Conservation (phyloP, 306 rosid species). For the Ceratonia siliqua region DNA sequence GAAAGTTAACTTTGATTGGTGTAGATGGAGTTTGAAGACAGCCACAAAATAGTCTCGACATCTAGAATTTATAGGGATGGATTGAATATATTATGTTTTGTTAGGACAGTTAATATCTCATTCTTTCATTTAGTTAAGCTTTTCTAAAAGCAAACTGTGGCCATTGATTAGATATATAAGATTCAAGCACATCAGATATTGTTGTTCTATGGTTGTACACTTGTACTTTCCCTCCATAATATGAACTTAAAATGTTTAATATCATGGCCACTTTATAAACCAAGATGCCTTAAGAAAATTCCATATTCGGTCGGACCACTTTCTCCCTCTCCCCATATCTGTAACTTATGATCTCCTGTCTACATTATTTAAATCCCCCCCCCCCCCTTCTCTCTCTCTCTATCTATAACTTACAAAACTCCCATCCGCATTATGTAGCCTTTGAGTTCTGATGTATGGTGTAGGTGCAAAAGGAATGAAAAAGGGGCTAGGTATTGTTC, state of each 20-base stretch:
- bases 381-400: too few species aligned
- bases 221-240: background rate
- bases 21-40: conserved; percentile 19
- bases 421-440: too few species aligned
- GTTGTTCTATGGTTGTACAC: conserved; percentile 25
- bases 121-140: conserved; percentile 24
- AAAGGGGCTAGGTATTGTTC: too few species aligned
- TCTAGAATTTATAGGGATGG: background rate
- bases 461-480: too few species aligned
- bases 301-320: conserved; percentile 19
- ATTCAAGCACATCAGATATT: conserved; percentile 27
- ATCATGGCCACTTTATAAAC: background rate
- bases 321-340: too few species aligned
- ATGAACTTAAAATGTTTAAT: background rate
- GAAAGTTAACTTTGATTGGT: conserved; percentile 27
- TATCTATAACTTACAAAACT: too few species aligned
- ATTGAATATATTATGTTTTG: conserved; percentile 45
- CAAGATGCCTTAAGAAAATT: conserved; percentile 28
- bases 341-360: too few species aligned
- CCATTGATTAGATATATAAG: conserved; percentile 37
- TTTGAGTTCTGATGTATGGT: too few species aligned
- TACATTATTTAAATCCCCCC: too few species aligned
- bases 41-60: conserved; percentile 21
- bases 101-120: conserved; percentile 4
- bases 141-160: conserved; percentile 31